These are phyloP conservation scores for Vigna trinervia DNA, from an alignment of 306 rosid genomes.

Conservation along the genomic window DNA sequence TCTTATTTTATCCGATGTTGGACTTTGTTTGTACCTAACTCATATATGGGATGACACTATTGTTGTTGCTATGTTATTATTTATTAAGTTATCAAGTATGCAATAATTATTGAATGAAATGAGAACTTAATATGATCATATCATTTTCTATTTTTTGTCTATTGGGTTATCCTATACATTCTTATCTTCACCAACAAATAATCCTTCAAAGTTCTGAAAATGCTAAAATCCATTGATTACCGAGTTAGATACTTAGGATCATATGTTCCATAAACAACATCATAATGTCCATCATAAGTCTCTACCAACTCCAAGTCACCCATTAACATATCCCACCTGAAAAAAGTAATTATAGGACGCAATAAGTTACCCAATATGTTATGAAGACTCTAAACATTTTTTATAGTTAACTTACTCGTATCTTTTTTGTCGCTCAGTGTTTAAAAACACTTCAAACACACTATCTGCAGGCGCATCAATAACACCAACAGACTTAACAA, in stretches of 20 bases:
- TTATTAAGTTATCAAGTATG: neutral
- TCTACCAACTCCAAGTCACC: conserved; percentile 87
- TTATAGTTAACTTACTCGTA: conserved; percentile 72
- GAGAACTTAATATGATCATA: neutral
- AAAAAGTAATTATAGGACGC: conserved; percentile 39
- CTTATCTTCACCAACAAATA: neutral
- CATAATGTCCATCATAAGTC: conserved; percentile 81
- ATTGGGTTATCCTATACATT: neutral
- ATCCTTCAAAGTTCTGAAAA: neutral
- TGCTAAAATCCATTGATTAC: conserved; percentile 49
- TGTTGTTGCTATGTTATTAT: neutral
- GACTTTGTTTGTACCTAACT: too few species aligned
- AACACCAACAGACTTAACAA: conserved; percentile 86
- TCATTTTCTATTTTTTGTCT: neutral
- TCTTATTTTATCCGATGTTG: too few species aligned
- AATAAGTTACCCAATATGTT: neutral
- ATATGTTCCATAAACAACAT: conserved; percentile 83
- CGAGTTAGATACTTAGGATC: conserved; percentile 85
- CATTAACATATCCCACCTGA: conserved; percentile 98
- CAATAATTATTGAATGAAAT: neutral
- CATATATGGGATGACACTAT: neutral
- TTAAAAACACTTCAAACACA: conserved; percentile 79
- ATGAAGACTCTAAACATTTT: conserved; percentile 4
- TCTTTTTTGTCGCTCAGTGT: conserved; percentile 72
- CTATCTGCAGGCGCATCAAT: conserved; percentile 82